A percentile compares a stretch with the other conserved stretches of the same genome.
Evolutionary conservation across 1,284 basidiomycete species (phyloP).

Genomic region (Moesziomyces sp.): DNA sequence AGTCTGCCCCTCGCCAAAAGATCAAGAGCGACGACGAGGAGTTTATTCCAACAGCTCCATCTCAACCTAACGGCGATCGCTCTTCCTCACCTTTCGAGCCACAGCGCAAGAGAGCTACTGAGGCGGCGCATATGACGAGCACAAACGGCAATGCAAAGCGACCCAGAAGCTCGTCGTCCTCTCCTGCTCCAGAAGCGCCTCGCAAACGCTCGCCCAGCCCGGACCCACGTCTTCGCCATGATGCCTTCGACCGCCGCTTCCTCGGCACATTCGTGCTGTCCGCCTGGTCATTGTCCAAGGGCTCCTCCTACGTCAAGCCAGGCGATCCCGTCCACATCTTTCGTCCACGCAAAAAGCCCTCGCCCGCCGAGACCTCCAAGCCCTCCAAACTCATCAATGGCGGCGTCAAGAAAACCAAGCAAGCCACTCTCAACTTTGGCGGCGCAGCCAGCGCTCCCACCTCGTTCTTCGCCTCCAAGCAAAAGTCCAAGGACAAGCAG

Average conservation of each 20-base stretch:
- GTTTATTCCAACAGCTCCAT: constrained; percentile 7
- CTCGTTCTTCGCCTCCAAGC: constrained; percentile 23
- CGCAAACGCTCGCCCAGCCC: constrained; percentile 25
- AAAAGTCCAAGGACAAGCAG: constrained; percentile 50
- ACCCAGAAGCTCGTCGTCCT: constrained; percentile 11
- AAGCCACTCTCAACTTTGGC: constrained; percentile 57
- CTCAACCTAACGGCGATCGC: constrained; percentile 1
- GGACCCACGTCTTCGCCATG: constrained; percentile 42
- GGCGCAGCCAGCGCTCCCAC: constrained; percentile 1
- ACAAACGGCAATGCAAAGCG: constrained; percentile 8
- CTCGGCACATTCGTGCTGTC: constrained; percentile 64
- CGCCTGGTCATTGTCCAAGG: constrained; percentile 64
- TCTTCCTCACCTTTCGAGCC: constrained; percentile 9
- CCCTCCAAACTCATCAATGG: constrained; percentile 25
- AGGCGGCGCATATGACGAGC: not conserved
- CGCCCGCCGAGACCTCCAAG: constrained; percentile 9
- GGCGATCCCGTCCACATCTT: constrained; percentile 60
- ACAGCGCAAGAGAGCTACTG: constrained; percentile 7
- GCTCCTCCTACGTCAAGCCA: constrained; percentile 53
- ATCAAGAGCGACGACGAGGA: constrained; percentile 28
- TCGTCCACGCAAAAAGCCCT: constrained; percentile 49
- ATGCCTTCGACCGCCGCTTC: constrained; percentile 48
- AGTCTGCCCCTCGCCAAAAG: constrained; percentile 3
- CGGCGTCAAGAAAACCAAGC: constrained; percentile 34
- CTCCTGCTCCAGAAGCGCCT: constrained; percentile 6